These are phyloP conservation scores for Setomelanomma holmii DNA, from an alignment of 2,329 filamentous ascomycete species.

Conservation along the genomic window DNA sequence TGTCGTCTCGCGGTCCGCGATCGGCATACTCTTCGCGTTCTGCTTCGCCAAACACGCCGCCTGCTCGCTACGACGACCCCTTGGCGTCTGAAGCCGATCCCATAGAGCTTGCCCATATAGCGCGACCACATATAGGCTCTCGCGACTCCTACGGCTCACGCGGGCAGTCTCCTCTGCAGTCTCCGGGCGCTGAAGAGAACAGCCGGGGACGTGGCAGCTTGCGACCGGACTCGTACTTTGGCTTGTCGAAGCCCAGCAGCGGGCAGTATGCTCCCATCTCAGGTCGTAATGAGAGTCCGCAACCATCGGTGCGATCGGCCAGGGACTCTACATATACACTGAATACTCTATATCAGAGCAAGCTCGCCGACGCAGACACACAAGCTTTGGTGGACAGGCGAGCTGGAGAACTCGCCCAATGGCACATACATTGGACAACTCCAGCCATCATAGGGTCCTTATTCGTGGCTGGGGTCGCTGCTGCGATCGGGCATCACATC, in stretches of 20 bases:
- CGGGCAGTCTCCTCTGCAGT: constrained; percentile 10
- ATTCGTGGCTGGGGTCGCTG: constrained; percentile 40
- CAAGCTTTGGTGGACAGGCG: constrained; percentile 43
- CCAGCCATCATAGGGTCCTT: constrained; percentile 36
- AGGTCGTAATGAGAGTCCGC: constrained; percentile 17
- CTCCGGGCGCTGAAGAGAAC: constrained; percentile 10
- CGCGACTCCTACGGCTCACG: constrained; percentile 15
- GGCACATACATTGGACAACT: constrained; percentile 46
- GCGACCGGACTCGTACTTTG: constrained; percentile 24
- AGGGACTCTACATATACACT: constrained; percentile 33
- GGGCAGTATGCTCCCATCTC: constrained; percentile 30
- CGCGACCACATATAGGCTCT: constrained; percentile 15
- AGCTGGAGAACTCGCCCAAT: constrained; percentile 44
- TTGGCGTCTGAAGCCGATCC: constrained; percentile 34
- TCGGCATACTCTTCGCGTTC: constrained; percentile 31
- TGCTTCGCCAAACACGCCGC: constrained; percentile 31
- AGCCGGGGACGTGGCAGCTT: constrained; percentile 17
- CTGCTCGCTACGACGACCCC: constrained; percentile 37
- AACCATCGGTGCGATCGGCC: constrained; percentile 20
- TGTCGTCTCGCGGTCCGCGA: constrained; percentile 29
- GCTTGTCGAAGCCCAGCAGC: constrained; percentile 10
- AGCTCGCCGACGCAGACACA: constrained; percentile 38
- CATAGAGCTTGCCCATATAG: constrained; percentile 37
- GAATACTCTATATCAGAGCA: constrained; percentile 32
- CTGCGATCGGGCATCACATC: constrained; percentile 45